Evolutionary conservation across 208 protist genomes (phyloP), one percentile per base, ranked within the genome.

Genomic region (Leishmania arabica): DNA sequence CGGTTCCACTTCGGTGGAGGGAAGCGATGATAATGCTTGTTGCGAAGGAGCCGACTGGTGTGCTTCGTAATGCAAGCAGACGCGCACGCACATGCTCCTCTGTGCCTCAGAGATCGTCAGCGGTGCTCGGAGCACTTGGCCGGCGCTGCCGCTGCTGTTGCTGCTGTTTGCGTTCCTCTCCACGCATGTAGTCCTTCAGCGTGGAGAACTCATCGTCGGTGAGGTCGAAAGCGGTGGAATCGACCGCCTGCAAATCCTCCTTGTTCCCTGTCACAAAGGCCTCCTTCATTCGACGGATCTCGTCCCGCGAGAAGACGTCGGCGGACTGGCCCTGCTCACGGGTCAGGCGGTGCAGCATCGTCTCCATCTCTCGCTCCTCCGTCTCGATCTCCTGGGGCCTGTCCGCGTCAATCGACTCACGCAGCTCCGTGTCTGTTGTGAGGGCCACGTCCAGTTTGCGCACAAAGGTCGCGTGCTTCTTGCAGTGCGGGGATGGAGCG

Each of bases 311-410:
- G 49, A 94, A 95, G 40, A 97, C 86, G 31, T 89, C 88, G 4
- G 91, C 81, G 11, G 86, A 78, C 64, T 86, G 79, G 15, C 87
- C 85, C 45, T 92, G 84, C 56, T 93, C 88, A 3, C 82, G 78
- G 8, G 81, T 81, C 78, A 94, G 87, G 7, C 86, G 84, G 80
- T 93, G 84, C 87, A 96, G 94, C 86, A 95, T 92, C 47, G 79
- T 79, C 78, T 97, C 94, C 74, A 95, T 81, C 51, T 96, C 87
- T 76, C 91, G 82, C 65, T 94, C 88, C 54, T 95, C 86, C 42
- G 75, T 51, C 13, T 90, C 84, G 47, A 94, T 91, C 58, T 86
- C 75, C 54, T 85, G 83, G 49, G 60, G 58, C 64, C 60, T 73
- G 64, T 75, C 54, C 60, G 54, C 54, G 73, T 71, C 47, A 53